Evolutionary conservation across 1,139 yeast species (phyloP).

Genomic region (Lodderomyces orthopsilosis): DNA sequence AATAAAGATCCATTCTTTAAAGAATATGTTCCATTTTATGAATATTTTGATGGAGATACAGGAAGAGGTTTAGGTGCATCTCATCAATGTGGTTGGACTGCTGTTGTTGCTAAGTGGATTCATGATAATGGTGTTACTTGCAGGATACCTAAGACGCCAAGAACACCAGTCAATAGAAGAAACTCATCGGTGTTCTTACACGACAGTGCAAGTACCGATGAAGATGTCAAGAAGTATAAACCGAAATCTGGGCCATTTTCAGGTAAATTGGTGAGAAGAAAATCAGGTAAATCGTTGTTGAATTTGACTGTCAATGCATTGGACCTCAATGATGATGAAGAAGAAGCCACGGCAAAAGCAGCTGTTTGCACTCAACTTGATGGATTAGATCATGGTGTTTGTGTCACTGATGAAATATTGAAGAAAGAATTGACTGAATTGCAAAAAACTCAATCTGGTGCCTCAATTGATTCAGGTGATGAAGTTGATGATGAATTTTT

Average conservation of each 20-base stretch:
- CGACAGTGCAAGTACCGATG: slow-evolving; percentile 29
- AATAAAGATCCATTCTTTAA: slow-evolving; percentile 73
- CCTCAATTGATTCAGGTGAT: slow-evolving; percentile 29
- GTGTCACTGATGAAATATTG: slow-evolving; percentile 19
- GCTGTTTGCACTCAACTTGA: slow-evolving; percentile 17
- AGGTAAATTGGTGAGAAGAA: slow-evolving; percentile 57
- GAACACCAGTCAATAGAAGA: slow-evolving; percentile 33
- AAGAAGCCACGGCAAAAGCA: slow-evolving; percentile 19
- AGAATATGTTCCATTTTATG: slow-evolving; percentile 79
- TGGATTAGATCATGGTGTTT: slow-evolving; percentile 18
- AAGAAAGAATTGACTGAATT: slow-evolving; percentile 26
- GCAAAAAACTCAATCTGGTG: slow-evolving; percentile 32
- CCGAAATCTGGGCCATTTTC: slow-evolving; percentile 55
- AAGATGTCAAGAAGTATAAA: slow-evolving; percentile 31
- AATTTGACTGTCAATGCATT: slow-evolving; percentile 65
- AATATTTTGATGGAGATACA: slow-evolving; percentile 92
- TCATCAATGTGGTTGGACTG: slow-evolving; percentile 98
- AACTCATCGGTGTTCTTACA: slow-evolving; percentile 28
- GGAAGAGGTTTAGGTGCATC: slow-evolving; percentile 95
- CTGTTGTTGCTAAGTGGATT: slow-evolving; percentile 88
- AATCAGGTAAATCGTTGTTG: slow-evolving; percentile 67
- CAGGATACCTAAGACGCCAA: slow-evolving; percentile 51
- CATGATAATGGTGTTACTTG: slow-evolving; percentile 84
- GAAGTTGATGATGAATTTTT: slow-evolving; percentile 40
- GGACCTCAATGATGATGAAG: slow-evolving; percentile 65